These are phyloP conservation scores for Paraconiothyrium brasiliense DNA, from an alignment of 2,329 filamentous ascomycete species.

Conservation along the genomic window DNA sequence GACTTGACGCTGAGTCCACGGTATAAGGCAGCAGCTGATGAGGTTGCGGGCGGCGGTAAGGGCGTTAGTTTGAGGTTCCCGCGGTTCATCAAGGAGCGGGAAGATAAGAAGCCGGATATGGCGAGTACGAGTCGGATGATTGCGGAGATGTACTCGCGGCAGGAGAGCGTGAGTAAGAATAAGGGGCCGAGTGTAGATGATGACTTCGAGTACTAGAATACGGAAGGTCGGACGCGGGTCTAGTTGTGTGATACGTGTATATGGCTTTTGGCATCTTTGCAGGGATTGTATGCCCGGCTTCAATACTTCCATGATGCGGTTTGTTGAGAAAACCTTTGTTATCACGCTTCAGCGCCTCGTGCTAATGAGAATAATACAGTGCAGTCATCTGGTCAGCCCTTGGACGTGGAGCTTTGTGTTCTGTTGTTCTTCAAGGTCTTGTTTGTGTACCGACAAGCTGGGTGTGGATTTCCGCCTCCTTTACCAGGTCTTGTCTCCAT, in stretches of 20 bases:
- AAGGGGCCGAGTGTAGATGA: constrained; percentile 91
- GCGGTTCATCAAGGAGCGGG: constrained; percentile 87
- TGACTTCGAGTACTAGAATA: constrained; percentile 90
- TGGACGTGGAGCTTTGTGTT: too few relatives aligned
- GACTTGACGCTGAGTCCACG: constrained; percentile 91
- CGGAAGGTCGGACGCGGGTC: background rate
- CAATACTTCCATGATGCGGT: background rate
- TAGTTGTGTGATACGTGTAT: background rate
- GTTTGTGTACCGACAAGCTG: too few relatives aligned
- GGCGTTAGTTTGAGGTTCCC: constrained; percentile 93
- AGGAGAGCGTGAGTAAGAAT: constrained; percentile 87
- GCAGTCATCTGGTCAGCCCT: too few relatives aligned
- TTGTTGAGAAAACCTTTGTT: background rate
- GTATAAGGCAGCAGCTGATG: constrained; percentile 89
- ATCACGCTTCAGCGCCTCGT: background rate
- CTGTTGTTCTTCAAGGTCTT: too few relatives aligned
- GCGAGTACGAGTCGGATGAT: constrained; percentile 86
- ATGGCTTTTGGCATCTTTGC: background rate
- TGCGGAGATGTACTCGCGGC: constrained; percentile 95
- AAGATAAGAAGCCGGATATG: constrained; percentile 95
- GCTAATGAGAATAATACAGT: too few relatives aligned
- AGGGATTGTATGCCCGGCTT: background rate
- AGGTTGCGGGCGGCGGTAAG: constrained; percentile 74
- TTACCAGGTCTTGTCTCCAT: too few relatives aligned
- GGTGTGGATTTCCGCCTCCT: too few relatives aligned